phyloP scores from a whole-genome alignment of 306 rosid genomes.

The Potentilla sterilis region DNA sequence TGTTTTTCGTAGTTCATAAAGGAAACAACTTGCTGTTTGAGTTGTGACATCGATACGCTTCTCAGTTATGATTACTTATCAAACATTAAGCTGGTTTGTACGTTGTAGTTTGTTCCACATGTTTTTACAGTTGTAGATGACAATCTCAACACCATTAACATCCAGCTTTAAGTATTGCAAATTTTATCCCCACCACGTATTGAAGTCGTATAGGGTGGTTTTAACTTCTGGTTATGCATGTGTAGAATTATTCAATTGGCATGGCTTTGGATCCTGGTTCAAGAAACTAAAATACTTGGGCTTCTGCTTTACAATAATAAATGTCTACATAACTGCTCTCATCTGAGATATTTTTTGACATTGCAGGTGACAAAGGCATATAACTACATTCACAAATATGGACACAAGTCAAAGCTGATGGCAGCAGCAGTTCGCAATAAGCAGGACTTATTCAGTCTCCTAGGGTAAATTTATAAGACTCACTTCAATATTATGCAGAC shows the following conservation, averaged over 20 bases:
- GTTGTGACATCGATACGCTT: background rate
- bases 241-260: background rate
- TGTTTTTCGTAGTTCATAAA: background rate
- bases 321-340: background rate
- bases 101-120: background rate
- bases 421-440: slow-evolving; percentile 99
- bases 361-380: slow-evolving; percentile 84
- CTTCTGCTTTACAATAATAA: background rate
- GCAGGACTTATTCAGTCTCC: slow-evolving; percentile 89
- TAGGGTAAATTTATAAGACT: slow-evolving; percentile 58
- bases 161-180: background rate
- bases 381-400: slow-evolving; percentile 90
- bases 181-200: background rate
- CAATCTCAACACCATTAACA: slow-evolving; percentile 14
- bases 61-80: background rate
- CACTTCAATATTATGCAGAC: slow-evolving; percentile 19
- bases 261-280: background rate
- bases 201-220: slow-evolving; percentile 17
- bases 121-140: background rate
- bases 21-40: background rate
- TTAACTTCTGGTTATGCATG: slow-evolving; percentile 20
- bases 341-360: background rate
- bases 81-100: background rate
- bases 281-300: background rate
- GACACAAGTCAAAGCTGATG: slow-evolving; percentile 91